These are phyloP conservation scores for Pseudogymnoascus sp. DNA, from an alignment of 2,329 filamentous ascomycete genomes.

Conservation along the genomic window DNA sequence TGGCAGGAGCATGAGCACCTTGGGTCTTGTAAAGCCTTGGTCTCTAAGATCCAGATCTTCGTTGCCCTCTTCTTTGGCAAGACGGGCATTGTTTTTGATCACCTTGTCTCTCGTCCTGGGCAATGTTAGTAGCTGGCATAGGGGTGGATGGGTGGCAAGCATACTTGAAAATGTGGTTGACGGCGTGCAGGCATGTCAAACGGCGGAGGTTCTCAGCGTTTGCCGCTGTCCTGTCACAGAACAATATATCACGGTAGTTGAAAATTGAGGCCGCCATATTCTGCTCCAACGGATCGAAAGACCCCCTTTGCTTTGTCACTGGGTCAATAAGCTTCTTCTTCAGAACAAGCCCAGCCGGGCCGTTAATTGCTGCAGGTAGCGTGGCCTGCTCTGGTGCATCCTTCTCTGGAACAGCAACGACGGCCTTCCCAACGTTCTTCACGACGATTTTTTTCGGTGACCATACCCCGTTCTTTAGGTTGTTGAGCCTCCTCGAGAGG, in stretches of 20 bases:
- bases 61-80: constrained; percentile 58
- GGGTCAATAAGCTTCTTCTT: constrained; percentile 62
- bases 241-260: constrained; percentile 73
- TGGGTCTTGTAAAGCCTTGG: constrained; percentile 91
- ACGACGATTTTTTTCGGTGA: constrained; percentile 36
- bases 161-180: constrained; percentile 88
- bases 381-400: constrained; percentile 26
- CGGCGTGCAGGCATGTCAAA: constrained; percentile 69
- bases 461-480: constrained; percentile 46
- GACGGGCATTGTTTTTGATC: constrained; percentile 81
- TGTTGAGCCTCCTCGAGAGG: constrained; percentile 47
- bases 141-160: neutral
- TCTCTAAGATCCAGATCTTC: constrained; percentile 72
- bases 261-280: constrained; percentile 66
- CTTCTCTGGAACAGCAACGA: constrained; percentile 40
- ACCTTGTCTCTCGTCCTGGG: constrained; percentile 74
- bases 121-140: constrained; percentile 15
- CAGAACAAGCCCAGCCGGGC: constrained; percentile 48
- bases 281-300: constrained; percentile 56
- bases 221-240: constrained; percentile 60
- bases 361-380: constrained; percentile 20
- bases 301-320: constrained; percentile 45
- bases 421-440: constrained; percentile 41
- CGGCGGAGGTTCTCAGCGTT: constrained; percentile 65
- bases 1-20: constrained; percentile 82